A percentile compares a stretch with the other conserved stretches of the same genome.
These are phyloP conservation scores for Colletotrichum sp. DNA, from an alignment of 2,329 filamentous ascomycete species.

Conservation along the genomic window DNA sequence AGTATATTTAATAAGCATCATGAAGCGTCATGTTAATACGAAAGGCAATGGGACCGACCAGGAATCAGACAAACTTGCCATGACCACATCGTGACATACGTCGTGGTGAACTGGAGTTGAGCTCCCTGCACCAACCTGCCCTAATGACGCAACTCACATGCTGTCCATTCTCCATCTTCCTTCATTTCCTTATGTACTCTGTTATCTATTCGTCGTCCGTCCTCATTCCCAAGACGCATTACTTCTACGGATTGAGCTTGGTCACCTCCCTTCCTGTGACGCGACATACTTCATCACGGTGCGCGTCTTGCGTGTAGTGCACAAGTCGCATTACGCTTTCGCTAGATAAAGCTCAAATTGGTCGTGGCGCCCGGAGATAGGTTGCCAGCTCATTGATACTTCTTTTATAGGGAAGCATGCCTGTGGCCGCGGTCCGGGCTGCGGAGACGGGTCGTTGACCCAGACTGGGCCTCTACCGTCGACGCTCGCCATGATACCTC, in stretches of 20 bases:
- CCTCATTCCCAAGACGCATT: rapidly evolving
- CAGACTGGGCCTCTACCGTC: background rate
- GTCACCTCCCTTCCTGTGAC: background rate
- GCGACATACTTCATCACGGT: background rate
- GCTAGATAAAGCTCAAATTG: background rate
- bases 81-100: background rate
- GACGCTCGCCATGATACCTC: background rate
- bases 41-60: background rate
- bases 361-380: rapidly evolving
- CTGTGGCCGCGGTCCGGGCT: background rate
- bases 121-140: background rate
- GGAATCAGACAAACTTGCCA: background rate
- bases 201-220: background rate
- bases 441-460: background rate
- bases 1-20: rapidly evolving
- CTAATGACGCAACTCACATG: background rate
- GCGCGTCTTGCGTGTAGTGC: background rate
- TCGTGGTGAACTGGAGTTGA: background rate
- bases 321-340: background rate
- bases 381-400: background rate
- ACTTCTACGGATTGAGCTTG: background rate
- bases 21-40: rapidly evolving
- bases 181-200: background rate
- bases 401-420: background rate
- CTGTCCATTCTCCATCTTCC: background rate